These are phyloP conservation scores for Talaromyces sp. DNA, from an alignment of 2,329 filamentous ascomycete genomes.

Conservation along the genomic window DNA sequence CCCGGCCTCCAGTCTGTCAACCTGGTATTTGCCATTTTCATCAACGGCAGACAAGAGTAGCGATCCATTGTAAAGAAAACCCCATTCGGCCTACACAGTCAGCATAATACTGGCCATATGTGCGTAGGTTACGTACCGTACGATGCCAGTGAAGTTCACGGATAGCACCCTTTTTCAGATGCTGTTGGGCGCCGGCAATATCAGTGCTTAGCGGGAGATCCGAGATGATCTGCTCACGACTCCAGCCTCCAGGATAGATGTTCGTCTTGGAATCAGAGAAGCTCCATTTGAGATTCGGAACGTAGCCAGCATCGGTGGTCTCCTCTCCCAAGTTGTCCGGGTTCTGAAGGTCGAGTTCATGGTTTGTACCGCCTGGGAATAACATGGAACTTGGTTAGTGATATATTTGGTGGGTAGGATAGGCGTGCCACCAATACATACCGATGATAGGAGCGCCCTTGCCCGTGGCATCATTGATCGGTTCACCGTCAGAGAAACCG, in stretches of 20 bases:
- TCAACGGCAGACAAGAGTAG: conserved; percentile 59
- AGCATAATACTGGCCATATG: neutral
- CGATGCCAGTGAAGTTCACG: conserved; percentile 65
- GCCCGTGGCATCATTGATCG: conserved; percentile 50
- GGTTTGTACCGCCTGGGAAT: conserved; percentile 58
- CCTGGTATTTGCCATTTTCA: conserved; percentile 54
- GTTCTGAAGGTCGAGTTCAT: conserved; percentile 57
- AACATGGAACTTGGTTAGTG: neutral
- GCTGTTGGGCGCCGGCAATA: conserved; percentile 64
- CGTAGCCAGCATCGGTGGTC: conserved; percentile 58
- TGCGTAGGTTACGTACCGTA: conserved; percentile 44
- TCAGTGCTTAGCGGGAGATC: conserved; percentile 63
- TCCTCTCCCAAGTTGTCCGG: conserved; percentile 60
- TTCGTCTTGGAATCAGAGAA: conserved; percentile 64
- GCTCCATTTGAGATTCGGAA: conserved; percentile 65
- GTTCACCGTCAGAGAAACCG: conserved; percentile 51
- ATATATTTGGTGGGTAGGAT: neutral
- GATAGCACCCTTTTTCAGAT: conserved; percentile 62
- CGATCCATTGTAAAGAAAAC: conserved; percentile 56
- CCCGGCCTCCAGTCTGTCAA: conserved; percentile 54
- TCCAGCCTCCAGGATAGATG: conserved; percentile 61
- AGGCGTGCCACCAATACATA: conserved; percentile 27
- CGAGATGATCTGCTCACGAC: conserved; percentile 61
- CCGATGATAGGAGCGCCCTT: conserved; percentile 58
- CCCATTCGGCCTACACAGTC: conserved; percentile 58